Percentiles rank a stretch among this genome's conserved stretches.
Evolutionary conservation across 2,329 filamentous ascomycete species (phyloP).

Genomic region (Talaromyces atroroseus): DNA sequence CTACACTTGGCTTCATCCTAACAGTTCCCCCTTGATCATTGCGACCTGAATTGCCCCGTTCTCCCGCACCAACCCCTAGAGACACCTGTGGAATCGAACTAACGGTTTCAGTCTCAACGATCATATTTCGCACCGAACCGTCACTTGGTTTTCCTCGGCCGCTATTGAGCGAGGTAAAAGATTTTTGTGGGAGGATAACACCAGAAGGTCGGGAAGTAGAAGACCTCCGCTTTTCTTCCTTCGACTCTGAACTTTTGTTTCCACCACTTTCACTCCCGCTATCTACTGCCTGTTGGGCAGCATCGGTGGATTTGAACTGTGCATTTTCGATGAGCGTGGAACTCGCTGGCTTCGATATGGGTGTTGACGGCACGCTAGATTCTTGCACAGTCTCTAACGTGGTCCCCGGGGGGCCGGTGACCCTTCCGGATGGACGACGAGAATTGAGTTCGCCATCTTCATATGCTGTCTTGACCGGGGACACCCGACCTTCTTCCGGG

Average conservation of each 20-base stretch:
- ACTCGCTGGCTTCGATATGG: slow-evolving; percentile 43
- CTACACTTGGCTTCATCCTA: slow-evolving; percentile 81
- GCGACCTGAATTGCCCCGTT: slow-evolving; percentile 49
- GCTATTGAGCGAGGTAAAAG: slow-evolving; percentile 59
- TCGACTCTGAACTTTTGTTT: slow-evolving; percentile 31
- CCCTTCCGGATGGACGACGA: slow-evolving; percentile 56
- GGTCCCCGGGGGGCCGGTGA: slow-evolving; percentile 54
- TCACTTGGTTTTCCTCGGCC: slow-evolving; percentile 65
- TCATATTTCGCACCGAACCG: slow-evolving; percentile 83
- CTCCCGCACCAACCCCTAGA: slow-evolving; percentile 57
- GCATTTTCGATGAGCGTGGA: slow-evolving; percentile 31
- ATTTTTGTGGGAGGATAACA: slow-evolving; percentile 58
- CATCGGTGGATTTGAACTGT: slow-evolving; percentile 31
- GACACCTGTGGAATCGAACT: slow-evolving; percentile 81
- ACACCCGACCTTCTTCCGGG: slow-evolving; percentile 20
- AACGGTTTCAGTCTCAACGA: slow-evolving; percentile 94
- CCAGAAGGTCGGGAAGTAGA: slow-evolving; percentile 42
- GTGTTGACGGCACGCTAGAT: slow-evolving; percentile 70
- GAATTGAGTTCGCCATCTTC: slow-evolving; percentile 35
- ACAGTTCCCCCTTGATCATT: slow-evolving; percentile 67
- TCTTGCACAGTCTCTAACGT: slow-evolving; percentile 88
- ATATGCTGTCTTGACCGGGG: slow-evolving; percentile 37
- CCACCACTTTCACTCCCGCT: slow-evolving; percentile 53
- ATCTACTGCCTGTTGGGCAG: slow-evolving; percentile 50
- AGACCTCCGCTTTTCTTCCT: slow-evolving; percentile 33